Base-by-base conservation (phyloP, 805 yeast genomes). In the Cyberlindnera subsufficiens region DNA sequence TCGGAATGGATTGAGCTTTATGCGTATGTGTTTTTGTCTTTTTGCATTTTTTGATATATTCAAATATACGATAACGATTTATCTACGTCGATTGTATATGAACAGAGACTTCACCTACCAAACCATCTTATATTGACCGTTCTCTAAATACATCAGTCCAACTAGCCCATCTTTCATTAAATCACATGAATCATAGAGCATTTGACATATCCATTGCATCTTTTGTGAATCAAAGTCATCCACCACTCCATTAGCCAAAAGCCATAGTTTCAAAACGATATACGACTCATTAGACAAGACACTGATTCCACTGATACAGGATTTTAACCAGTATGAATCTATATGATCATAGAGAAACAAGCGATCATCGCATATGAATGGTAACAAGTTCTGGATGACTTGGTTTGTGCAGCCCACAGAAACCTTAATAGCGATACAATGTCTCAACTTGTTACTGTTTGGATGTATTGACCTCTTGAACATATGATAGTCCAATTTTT, bases 271-370 rank as follows among this genome's bases (percentile, higher is more conserved):
- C 14, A 37, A 14, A 18, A 34, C 25, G 13, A 18, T 9, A 34
- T 34, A 34, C 16, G 29, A 13, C 14, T 32, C 19, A 15, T 32
- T 34, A 7, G 15, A 16, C 20, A 29, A 37, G 14, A 30, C n/a
- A n/a, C 30, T 37, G 15, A 37, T 30, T 11, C 40, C 40, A 20
- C 7, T n/a, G 18, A 37, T 30, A 14, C 29, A 17, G 35, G 31
- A 34, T 34, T 37, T 37, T 14, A 31, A 14, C 40, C 40, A 37
- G 31, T 37, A 37, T 11, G 35, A 18, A 20, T 31, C 35, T 13
- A 37, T 37, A 14, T n/a, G 19, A 19, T 30, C 35, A 19, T 37
- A 37, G 15, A 19, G 18, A 16, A 30, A 37, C 14, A 31, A n/a
- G 6, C 40, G 17, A 27, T 37, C 40, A 31, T 37, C 40, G n/a